Base-by-base conservation (phyloP, 23 red algal species). In the Gracilariopsis chorda region DNA sequence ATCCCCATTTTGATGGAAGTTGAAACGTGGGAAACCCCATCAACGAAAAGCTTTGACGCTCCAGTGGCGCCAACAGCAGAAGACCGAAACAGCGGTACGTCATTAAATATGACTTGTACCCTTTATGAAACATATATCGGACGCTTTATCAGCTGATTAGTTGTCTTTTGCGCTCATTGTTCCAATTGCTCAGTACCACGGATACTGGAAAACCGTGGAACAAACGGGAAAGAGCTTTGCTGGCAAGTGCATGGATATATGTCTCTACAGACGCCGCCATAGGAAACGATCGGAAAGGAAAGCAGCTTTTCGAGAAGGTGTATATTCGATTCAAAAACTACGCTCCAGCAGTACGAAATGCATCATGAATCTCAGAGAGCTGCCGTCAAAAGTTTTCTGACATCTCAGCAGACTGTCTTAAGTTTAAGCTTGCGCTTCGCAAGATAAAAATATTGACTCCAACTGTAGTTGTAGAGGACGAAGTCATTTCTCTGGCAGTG, bases 161-260 rank as follows among this genome's bases (percentile, higher is more conserved):
- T n/a, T n/a, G n/a, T n/a, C n/a, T n/a, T n/a, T n/a, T n/a, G n/a
- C n/a, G n/a, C n/a, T n/a, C n/a, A n/a, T n/a, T n/a, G n/a, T n/a
- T n/a, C n/a, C n/a, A n/a, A n/a, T n/a, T n/a, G n/a, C n/a, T n/a
- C n/a, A n/a, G n/a, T n/a, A n/a, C n/a, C n/a, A n/a, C n/a, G n/a
- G n/a, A n/a, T n/a, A n/a, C n/a, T n/a, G n/a, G n/a, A n/a, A n/a
- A n/a, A n/a, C n/a, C n/a, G n/a, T n/a, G n/a, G n/a, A n/a, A n/a
- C n/a, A n/a, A n/a, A n/a, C n/a, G n/a, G n/a, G n/a, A n/a, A n/a
- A n/a, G n/a, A n/a, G n/a, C n/a, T n/a, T n/a, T n/a, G n/a, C n/a
- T n/a, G n/a, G n/a, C n/a, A n/a, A n/a, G n/a, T n/a, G 78, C 53
- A 28, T 83, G 78, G 56, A 64, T 83, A 24, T 29, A 19, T 57